Conservation (phyloP, 2,329 filamentous ascomycete genomes). For the Penicillium polonicum region DNA sequence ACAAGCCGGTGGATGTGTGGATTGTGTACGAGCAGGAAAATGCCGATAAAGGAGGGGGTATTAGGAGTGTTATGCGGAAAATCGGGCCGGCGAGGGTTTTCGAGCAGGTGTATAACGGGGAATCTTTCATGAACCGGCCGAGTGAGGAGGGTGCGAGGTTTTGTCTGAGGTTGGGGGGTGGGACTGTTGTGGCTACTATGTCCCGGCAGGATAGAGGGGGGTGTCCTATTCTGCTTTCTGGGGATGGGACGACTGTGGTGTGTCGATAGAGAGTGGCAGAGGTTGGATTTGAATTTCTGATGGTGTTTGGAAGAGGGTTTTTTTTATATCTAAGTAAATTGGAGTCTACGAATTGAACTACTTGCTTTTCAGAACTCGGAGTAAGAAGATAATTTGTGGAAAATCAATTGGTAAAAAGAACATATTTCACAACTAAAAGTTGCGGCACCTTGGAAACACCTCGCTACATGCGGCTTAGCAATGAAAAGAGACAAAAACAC, state of each 20-base stretch:
- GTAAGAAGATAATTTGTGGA: neutral
- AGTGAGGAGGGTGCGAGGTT: neutral
- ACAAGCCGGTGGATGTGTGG: neutral
- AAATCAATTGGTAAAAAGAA: neutral
- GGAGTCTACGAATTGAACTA: neutral
- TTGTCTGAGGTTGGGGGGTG: neutral
- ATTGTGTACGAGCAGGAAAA: constrained; percentile 3
- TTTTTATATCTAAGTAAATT: neutral
- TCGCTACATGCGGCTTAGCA: constrained; percentile 13
- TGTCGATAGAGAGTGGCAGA: neutral
- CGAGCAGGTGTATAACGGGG: neutral
- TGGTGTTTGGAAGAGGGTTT: neutral
- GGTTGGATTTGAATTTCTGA: neutral
- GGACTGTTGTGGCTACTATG: neutral
- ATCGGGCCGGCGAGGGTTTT: neutral
- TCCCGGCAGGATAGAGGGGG: neutral
- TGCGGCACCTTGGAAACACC: neutral
- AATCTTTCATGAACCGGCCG: neutral
- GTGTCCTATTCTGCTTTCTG: neutral
- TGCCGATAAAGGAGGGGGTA: neutral
- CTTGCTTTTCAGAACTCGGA: neutral
- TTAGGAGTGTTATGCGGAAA: neutral
- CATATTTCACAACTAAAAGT: neutral
- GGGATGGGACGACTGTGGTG: neutral
- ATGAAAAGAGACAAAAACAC: constrained; percentile 3